Percentiles rank a stretch among this genome's conserved stretches.
Conservation (phyloP, 1,284 basidiomycete genomes). For the Malassezia nana region DNA sequence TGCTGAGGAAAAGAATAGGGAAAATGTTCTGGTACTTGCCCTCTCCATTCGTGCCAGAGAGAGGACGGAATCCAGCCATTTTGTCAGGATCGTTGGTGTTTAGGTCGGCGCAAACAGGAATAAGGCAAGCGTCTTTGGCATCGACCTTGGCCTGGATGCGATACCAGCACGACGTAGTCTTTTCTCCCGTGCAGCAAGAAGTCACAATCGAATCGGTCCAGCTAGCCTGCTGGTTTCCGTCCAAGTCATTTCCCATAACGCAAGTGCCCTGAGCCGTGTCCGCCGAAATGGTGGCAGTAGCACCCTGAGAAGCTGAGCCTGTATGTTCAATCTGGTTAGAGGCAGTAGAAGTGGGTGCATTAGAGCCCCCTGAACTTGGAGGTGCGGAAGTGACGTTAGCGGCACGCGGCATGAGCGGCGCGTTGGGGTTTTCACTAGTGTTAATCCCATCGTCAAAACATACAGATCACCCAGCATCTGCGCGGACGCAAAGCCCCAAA, state of each 20-base stretch:
- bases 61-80: slow-evolving; percentile 27
- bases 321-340: slow-evolving; percentile 11
- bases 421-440: neutral
- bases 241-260: slow-evolving; percentile 23
- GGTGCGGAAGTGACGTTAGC: neutral
- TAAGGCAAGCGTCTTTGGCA: slow-evolving; percentile 21
- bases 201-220: slow-evolving; percentile 31
- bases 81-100: slow-evolving; percentile 19
- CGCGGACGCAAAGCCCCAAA: neutral
- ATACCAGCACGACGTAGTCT: slow-evolving; percentile 25
- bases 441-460: neutral
- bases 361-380: too few species aligned
- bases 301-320: slow-evolving; percentile 21
- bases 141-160: slow-evolving; percentile 19
- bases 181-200: slow-evolving; percentile 26
- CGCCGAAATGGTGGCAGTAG: slow-evolving; percentile 25
- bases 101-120: slow-evolving; percentile 25
- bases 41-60: slow-evolving; percentile 25
- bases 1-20: slow-evolving; percentile 21
- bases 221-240: slow-evolving; percentile 30
- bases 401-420: neutral
- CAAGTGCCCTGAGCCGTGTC: slow-evolving; percentile 18
- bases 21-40: slow-evolving; percentile 33
- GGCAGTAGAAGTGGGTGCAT: neutral
- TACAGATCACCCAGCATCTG: neutral